Evolutionary conservation across 805 yeast species (phyloP), one percentile per base, ranked within the genome.

Genomic region (Spathaspora sp.): DNA sequence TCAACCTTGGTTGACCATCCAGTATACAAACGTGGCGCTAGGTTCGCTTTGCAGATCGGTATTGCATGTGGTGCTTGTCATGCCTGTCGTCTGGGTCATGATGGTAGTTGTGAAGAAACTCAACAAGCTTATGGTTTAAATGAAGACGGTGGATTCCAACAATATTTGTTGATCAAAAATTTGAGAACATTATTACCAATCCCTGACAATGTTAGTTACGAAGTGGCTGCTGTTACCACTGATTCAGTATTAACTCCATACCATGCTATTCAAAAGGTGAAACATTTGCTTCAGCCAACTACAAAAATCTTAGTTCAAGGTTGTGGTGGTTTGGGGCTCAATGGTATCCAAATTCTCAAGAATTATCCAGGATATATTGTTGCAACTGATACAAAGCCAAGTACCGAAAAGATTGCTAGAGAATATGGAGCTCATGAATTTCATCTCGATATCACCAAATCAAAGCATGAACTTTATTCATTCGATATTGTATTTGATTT

Each of bases 181-280:
- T 60, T 70, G 49, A 56, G 70, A 43, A 59, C 64, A 2, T 58
- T 74, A 52, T 56, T 73, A 35, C 73, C 73, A 1, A 73, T 74
- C 49, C 76, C 76, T 7, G 76, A 73, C 14, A 62, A 60, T 8
- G 75, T 74, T 2, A 55, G 67, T 12, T 74, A 64, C 50, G 76
- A 64, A 44, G 65, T 59, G 6, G 78, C 78, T 0, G 77, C 78
- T 1, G 67, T 72, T 7, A 67, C 77, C 12, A 65, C 75, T 1
- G 78, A 74, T 53, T 72, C 77, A 3, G 70, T 73, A 0, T 62
- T 74, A 53, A 74, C 78, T 2, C 78, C 78, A 2, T 73, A 60
- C 57, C 76, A 72, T 53, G 73, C 77, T 17, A 68, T 74, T 32
- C 65, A 61, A 52, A 73, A 70, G 54, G 74, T 69, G 5, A 65